Percentiles rank a stretch among this genome's conserved stretches.
Conservation (phyloP, 1,139 yeast species). For the Saccharomycopsis hybrid region DNA sequence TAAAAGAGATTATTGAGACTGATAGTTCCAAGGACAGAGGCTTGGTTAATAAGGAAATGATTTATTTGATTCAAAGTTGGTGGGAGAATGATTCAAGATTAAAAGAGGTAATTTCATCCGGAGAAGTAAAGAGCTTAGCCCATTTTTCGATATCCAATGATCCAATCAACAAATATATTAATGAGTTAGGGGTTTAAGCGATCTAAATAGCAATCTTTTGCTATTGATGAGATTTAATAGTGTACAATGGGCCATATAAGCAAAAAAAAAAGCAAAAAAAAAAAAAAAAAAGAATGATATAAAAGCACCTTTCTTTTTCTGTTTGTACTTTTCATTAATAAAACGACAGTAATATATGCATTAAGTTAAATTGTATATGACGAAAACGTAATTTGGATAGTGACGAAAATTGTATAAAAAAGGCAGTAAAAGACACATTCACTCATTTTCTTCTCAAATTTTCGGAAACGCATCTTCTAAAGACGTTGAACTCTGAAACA, state of each 20-base stretch:
- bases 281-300: neutral
- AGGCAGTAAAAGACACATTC: neutral
- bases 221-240: neutral
- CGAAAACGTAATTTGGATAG: too few species aligned
- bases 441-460: slow-evolving; percentile 21
- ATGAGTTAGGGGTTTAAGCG: slow-evolving; percentile 16
- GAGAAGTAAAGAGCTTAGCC: slow-evolving; percentile 30
- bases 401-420: neutral
- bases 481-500: slow-evolving; percentile 46
- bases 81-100: slow-evolving; percentile 55
- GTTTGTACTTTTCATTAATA: too few species aligned
- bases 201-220: too few species aligned
- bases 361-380: too few species aligned
- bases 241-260: neutral
- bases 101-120: slow-evolving; percentile 42
- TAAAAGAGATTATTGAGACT: slow-evolving; percentile 65
- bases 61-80: slow-evolving; percentile 59
- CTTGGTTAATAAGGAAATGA: slow-evolving; percentile 49
- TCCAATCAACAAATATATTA: slow-evolving; percentile 40
- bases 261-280: neutral
- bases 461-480: slow-evolving; percentile 50
- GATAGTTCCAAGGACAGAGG: slow-evolving; percentile 42
- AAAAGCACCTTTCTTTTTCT: neutral
- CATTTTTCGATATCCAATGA: slow-evolving; percentile 40
- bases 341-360: too few species aligned